phyloP scores from a whole-genome alignment of 768 basidiomycete species.

The Mycena rebaudengoi region DNA sequence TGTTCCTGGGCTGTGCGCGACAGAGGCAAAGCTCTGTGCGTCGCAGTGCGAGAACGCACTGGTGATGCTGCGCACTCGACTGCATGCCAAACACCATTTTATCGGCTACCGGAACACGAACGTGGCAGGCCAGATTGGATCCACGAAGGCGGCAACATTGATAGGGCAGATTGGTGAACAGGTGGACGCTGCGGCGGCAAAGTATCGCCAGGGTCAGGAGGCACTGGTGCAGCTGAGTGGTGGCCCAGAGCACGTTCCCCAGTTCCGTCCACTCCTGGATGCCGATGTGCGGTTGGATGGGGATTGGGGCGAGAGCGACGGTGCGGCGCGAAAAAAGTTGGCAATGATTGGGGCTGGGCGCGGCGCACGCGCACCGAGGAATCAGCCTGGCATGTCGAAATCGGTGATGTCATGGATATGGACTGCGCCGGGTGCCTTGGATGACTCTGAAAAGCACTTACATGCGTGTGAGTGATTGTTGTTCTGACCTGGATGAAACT shows the following conservation, averaged over 20 bases:
- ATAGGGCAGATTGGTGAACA: background rate
- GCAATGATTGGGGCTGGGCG: background rate
- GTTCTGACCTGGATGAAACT: too few species aligned
- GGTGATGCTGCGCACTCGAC: background rate
- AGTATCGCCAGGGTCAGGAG: background rate
- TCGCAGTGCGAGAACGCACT: slow-evolving; percentile 8
- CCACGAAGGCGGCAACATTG: background rate
- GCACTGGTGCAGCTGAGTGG: background rate
- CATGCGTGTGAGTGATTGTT: too few species aligned
- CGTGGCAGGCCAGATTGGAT: background rate
- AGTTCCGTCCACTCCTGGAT: background rate
- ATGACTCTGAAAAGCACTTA: background rate
- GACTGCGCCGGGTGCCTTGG: background rate
- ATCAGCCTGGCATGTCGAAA: background rate
- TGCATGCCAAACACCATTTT: slow-evolving; percentile 8
- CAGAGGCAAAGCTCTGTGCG: background rate
- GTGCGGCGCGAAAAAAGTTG: background rate
- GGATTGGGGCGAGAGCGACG: background rate
- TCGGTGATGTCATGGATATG: slow-evolving; percentile 16
- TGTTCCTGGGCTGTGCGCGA: background rate
- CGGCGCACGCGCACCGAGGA: background rate
- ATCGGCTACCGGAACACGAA: slow-evolving; percentile 7
- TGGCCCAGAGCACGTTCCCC: background rate
- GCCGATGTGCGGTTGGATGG: background rate
- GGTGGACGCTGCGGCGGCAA: background rate